Base-by-base conservation (phyloP, 768 basidiomycete species). In the Podaxis mareebaensis region DNA sequence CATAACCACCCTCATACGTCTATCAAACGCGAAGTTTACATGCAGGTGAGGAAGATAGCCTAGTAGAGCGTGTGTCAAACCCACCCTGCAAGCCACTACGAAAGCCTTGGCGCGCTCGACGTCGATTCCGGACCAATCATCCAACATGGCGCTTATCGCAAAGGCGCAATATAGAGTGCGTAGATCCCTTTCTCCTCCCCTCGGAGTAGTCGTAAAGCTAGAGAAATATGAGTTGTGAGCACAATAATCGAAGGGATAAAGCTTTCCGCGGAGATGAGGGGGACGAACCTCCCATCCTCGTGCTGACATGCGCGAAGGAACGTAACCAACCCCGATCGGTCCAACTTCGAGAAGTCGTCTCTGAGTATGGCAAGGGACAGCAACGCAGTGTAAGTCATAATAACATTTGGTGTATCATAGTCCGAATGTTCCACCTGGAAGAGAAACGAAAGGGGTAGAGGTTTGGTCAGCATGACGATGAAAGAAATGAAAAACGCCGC, bases 1-100 rank as follows among this genome's bases (percentile, higher is more conserved):
- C 94, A 68, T 92, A 99, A 0, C 93, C 96, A 13, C 95, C 95
- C 81, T 97, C 95, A 70, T 95, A 93, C 2, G 89, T 88, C 96
- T 98, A 67, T 15, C n/a, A 15, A 63, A 55, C 52, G 48, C 44
- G 60, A 52, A 65, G 26, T 52, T 49, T 22, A 33, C 13, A 63
- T 63, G 51, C 53, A 64, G 55, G 3, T 33, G 33, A 33, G 51
- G 11, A 30, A 63, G 57, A 42, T 28, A 56, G 33, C 20, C 39
- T 42, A 20, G 38, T 17, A 46, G 20, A 48, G 51, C 42, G 65
- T 22, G 42, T 55, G 64, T 46, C 26, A 2, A 20, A 71, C 83
- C 68, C 71, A 96, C 95, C 73, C 89, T 81, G 73, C 96, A 97
- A 3, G 80, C 74, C 17, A 78, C 74, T 39, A 97, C 83, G 68